Conservation (phyloP, 2,329 filamentous ascomycete species). For the Botrytis aclada region DNA sequence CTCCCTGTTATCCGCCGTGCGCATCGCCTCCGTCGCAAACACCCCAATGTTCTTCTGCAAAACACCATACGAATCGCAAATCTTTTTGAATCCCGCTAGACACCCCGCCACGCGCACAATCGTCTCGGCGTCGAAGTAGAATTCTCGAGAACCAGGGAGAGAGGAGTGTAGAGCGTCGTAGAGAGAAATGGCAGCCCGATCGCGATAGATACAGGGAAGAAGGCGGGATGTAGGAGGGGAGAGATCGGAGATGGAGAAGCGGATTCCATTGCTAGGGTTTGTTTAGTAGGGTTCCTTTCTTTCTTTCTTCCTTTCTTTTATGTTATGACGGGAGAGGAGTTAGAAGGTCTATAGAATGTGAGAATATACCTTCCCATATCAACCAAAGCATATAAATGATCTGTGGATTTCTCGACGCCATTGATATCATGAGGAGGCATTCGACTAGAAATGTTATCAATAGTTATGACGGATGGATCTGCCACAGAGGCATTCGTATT, state of each 20-base stretch:
- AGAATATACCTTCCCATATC: slow-evolving; percentile 39
- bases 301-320: neutral
- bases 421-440: slow-evolving; percentile 30
- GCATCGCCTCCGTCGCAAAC: slow-evolving; percentile 85
- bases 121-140: slow-evolving; percentile 50
- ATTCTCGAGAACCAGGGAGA: slow-evolving; percentile 35
- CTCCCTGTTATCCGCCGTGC: slow-evolving; percentile 70
- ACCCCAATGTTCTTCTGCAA: slow-evolving; percentile 63
- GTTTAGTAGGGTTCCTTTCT: neutral
- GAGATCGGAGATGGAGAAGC: slow-evolving; percentile 86
- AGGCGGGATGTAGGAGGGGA: slow-evolving; percentile 67
- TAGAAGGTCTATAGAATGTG: neutral
- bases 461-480: slow-evolving; percentile 29
- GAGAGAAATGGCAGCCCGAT: slow-evolving; percentile 77
- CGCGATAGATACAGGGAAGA: slow-evolving; percentile 72
- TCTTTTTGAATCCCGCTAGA: slow-evolving; percentile 66
- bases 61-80: slow-evolving; percentile 69
- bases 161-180: slow-evolving; percentile 72
- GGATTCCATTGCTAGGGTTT: slow-evolving; percentile 74
- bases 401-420: slow-evolving; percentile 4
- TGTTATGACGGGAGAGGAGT: too few relatives aligned
- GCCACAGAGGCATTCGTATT: neutral
- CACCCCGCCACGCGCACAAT: slow-evolving; percentile 65
- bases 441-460: slow-evolving; percentile 34
- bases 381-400: slow-evolving; percentile 36